A percentile compares a stretch with the other conserved stretches of the same genome.
phyloP scores from a whole-genome alignment of 805 yeast genomes.

The Kregervanrija delftensis region DNA sequence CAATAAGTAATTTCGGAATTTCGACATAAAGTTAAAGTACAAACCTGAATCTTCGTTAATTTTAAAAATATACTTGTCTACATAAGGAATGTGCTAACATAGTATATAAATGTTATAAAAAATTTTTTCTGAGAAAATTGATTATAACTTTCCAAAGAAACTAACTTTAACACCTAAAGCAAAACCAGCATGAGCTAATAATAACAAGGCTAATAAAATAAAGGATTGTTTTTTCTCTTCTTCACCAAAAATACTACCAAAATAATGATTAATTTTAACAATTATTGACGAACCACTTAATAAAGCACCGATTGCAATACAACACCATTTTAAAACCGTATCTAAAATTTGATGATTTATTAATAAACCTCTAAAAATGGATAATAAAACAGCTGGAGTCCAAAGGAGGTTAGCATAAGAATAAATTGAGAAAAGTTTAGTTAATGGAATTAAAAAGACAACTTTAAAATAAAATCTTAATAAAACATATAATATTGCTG shows the following conservation, averaged over 20 bases:
- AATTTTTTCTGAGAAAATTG: neutral
- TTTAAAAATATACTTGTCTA: too few species aligned
- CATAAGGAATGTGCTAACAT: too few species aligned
- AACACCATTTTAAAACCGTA: conserved; percentile 51
- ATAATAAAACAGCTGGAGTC: conserved; percentile 71
- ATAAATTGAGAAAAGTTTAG: conserved; percentile 64
- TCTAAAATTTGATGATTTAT: conserved; percentile 39
- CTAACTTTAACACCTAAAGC: conserved; percentile 59
- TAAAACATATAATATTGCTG: conserved; percentile 45
- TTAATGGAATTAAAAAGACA: conserved; percentile 37
- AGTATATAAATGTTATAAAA: neutral
- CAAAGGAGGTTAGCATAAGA: conserved; percentile 82
- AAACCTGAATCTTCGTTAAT: too few species aligned
- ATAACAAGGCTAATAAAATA: conserved; percentile 34
- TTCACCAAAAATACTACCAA: conserved; percentile 27
- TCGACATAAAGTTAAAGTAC: too few species aligned
- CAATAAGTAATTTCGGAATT: too few species aligned
- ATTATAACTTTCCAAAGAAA: conserved; percentile 40
- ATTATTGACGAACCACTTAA: conserved; percentile 53
- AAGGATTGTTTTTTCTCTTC: conserved; percentile 32
- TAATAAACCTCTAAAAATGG: conserved; percentile 51
- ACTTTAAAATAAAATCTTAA: conserved; percentile 51
- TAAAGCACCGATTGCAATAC: conserved; percentile 53
- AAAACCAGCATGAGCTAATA: conserved; percentile 46
- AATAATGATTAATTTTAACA: conserved; percentile 37